Evolutionary conservation across 2,329 filamentous ascomycete genomes (phyloP).

Genomic region (Pseudomassariella vexata): DNA sequence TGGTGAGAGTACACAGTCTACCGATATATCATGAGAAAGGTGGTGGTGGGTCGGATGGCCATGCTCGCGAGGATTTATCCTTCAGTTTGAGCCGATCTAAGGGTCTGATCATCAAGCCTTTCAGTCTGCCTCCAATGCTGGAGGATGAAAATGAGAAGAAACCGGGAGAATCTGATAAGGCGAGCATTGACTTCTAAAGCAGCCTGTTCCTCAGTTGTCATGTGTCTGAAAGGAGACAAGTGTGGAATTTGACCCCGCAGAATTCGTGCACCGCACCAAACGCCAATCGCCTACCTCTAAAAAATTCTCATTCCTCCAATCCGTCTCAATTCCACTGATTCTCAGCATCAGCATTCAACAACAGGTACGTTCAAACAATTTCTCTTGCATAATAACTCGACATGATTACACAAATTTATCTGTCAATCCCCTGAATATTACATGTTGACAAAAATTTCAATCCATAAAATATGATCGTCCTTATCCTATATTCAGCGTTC

Average conservation of each 20-base stretch:
- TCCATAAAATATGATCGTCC: conserved; percentile 35
- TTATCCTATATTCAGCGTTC: too few relatives aligned
- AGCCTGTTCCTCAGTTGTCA: too few relatives aligned
- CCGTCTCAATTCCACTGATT: too few relatives aligned
- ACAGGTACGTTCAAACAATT: conserved; percentile 17
- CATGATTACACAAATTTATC: conserved; percentile 66
- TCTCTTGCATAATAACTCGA: conserved; percentile 7
- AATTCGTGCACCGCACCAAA: too few relatives aligned
- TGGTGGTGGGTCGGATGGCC: conserved; percentile 64
- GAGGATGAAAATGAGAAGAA: conserved; percentile 51
- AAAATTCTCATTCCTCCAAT: too few relatives aligned
- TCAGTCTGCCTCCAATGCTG: conserved; percentile 80
- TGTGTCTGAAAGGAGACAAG: too few relatives aligned
- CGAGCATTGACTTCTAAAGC: conserved; percentile 65
- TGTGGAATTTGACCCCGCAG: too few relatives aligned
- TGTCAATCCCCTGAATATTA: conserved; percentile 77
- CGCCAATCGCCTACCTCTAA: too few relatives aligned
- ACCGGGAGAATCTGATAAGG: conserved; percentile 51
- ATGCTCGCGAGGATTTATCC: conserved; percentile 77
- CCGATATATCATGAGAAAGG: conserved; percentile 86
- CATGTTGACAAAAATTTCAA: conserved; percentile 44
- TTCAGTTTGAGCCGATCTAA: conserved; percentile 78
- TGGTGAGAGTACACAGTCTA: conserved; percentile 76
- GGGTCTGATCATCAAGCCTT: conserved; percentile 81
- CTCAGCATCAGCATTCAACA: too few relatives aligned